phyloP scores from a whole-genome alignment of 306 rosid genomes.

The Prosopis cineraria region DNA sequence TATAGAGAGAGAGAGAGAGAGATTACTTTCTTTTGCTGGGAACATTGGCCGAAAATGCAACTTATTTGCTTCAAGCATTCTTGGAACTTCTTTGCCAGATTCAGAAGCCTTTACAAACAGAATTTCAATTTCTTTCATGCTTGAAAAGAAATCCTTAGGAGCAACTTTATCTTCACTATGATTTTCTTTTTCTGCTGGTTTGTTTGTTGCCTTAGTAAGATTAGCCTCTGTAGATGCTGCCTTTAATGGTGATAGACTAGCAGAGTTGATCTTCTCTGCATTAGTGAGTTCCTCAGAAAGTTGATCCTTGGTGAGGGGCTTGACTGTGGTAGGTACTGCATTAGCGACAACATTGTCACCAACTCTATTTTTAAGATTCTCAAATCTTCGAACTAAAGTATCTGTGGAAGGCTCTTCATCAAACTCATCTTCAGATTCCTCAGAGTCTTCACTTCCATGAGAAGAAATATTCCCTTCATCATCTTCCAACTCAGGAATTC shows the following conservation, averaged over 20 bases:
- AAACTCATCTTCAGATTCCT: constrained; percentile 78
- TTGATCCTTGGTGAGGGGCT: constrained; percentile 47
- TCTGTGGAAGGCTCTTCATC: constrained; percentile 71
- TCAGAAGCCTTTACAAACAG: constrained; percentile 76
- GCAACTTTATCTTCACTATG: constrained; percentile 57
- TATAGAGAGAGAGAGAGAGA: constrained; percentile 40
- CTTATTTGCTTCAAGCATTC: constrained; percentile 94
- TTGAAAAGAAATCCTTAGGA: constrained; percentile 71
- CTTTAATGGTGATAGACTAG: constrained; percentile 39
- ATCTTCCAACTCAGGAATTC: constrained; percentile 69
- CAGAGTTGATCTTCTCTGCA: constrained; percentile 55
- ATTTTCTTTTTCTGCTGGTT: constrained; percentile 50
- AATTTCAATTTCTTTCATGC: constrained; percentile 74
- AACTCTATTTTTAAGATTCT: constrained; percentile 70
- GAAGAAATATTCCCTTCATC: constrained; percentile 61
- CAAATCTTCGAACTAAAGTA: constrained; percentile 67
- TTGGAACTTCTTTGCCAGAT: constrained; percentile 83
- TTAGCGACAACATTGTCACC: constrained; percentile 51
- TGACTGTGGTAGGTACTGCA: constrained; percentile 43
- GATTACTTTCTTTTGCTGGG: constrained; percentile 68
- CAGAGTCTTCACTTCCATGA: constrained; percentile 59
- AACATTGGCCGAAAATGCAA: constrained; percentile 77
- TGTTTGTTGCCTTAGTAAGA: constrained; percentile 42
- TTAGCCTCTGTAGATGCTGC: constrained; percentile 42
- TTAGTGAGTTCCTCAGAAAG: constrained; percentile 54